Base-by-base conservation (phyloP, 352 stramenopile genomes). In the Pythium myriotylum region DNA sequence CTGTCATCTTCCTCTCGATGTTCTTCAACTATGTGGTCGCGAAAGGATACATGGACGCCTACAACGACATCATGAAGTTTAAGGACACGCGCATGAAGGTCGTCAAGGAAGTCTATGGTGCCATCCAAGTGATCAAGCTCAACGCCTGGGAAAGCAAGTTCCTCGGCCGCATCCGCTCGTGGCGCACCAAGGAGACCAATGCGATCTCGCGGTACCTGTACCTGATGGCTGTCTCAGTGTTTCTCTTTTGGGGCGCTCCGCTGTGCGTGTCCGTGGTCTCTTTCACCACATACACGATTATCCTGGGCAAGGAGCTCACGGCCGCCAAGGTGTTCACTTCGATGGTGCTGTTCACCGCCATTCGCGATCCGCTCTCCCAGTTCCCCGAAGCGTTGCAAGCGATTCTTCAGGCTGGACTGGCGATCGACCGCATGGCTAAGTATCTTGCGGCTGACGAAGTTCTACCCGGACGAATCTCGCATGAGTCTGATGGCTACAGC, bases 81-180 rank as follows among this genome's bases (percentile, higher is more conserved):
- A 84, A 79, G 35, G 75, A 84, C 39, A 52, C 29, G 3, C 75
- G 75, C 24, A 76, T 81, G 66, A 81, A 77, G 51, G 56, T 62
- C 13, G 47, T 84, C 13, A 79, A 81, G 23, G 72, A 86, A 43
- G 46, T 80, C 1, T 73, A 79, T 45, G 53, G 54, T 14, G 66
- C 72, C 10, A 95, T 97, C 58, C 81, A 90, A 29, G 86, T 97
- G 54, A 85, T 97, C 70, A 97, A 97, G 72, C 92, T 96, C 54
- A 95, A 96, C 67, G 84, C 84, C 12, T 97, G 87, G 86, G 91
- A 97, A 54, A 32, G 53, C 20, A 81, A 84, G 7, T 92, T 95
- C 70, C 63, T 72, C 24, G 83, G 79, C 14, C 77, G 91, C 45
- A 82, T 98, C 19, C 61, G 62, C 17, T 23, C 64, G 29, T 51